phyloP scores from a whole-genome alignment of 257 asterid genomes.

The Galeopsis tetrahit region DNA sequence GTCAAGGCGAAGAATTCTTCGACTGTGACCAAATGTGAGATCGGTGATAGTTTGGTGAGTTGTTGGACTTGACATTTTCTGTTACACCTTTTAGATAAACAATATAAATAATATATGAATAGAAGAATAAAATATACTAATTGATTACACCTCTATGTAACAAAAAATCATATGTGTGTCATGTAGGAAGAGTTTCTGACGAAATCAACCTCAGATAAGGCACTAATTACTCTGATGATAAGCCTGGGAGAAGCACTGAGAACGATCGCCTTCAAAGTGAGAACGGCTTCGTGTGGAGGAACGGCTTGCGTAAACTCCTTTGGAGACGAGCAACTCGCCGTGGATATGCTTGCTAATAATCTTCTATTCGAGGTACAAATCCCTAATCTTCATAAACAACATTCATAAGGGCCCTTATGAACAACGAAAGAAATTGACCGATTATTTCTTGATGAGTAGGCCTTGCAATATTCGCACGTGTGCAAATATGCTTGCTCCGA shows the following conservation, averaged over 20 bases:
- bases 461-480: constrained; percentile 85
- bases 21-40: constrained; percentile 66
- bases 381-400: background rate
- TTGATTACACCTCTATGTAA: too few relatives aligned
- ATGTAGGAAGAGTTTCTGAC: constrained; percentile 81
- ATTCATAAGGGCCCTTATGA: too few relatives aligned
- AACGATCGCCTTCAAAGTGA: constrained; percentile 82
- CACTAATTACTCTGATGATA: constrained; percentile 63
- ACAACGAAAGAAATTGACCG: too few relatives aligned
- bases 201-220: constrained; percentile 75
- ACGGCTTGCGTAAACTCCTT: constrained; percentile 90
- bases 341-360: constrained; percentile 82
- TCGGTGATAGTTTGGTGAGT: constrained; percentile 89
- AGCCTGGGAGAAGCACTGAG: constrained; percentile 94
- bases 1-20: constrained; percentile 50
- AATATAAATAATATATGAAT: background rate
- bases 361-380: constrained; percentile 70
- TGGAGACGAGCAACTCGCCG: constrained; percentile 93
- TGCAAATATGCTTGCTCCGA: constrained; percentile 99
- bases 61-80: background rate
- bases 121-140: too few relatives aligned
- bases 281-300: constrained; percentile 95
- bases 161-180: too few relatives aligned
- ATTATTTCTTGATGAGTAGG: constrained; percentile 41
- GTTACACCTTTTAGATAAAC: background rate